Base-by-base conservation (phyloP, 2,329 filamentous ascomycete species). In the Emergomyces africanus region DNA sequence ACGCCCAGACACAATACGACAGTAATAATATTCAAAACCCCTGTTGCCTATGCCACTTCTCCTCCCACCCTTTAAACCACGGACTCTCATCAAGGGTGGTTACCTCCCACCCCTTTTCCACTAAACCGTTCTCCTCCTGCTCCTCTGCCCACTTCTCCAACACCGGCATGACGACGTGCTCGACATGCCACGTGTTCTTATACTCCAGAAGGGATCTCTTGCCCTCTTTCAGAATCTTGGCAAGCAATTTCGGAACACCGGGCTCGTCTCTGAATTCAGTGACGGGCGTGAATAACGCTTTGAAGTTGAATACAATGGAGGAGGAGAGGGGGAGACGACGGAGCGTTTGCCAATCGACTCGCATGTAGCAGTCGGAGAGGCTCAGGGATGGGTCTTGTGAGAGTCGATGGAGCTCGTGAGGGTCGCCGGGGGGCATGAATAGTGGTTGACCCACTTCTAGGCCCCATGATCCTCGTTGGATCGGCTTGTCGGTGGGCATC, bases 341-440 rank as follows among this genome's bases (percentile, higher is more conserved):
- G 3, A 95, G 75, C 0, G 90, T 95, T 72, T 95, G 90, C 88
- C 89, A 95, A 70, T 95, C 90, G 1, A 94, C 89, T 4, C 90
- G 82, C 1, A 95, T 75, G 61, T 86, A 76, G 63, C 88, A 77
- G 39, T 88, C 81, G 0, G 81, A 77, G 1, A 83, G 68, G 0
- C 72, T 74, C 5, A 92, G 74, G 23, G 75, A 72, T 0, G 79
- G 74, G 53, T 82, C 76, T 63, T 91, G 87, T 0, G 73, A 69
- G 0, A 78, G 73, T 20, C 87, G 82, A 39, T 83, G 77, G 46
- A 75, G 71, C 65, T 85, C 84, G 60, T 88, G 83, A 0, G 83
- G 81, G 64, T 89, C 79, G 0, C 83, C 84, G 0, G 84, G 81
- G 0, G 87, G 86, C 78, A 89, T 84, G 71, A 86, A 94, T 2